A percentile compares a stretch with the other conserved stretches of the same genome.
Evolutionary conservation across 2,329 filamentous ascomycete species (phyloP).

Genomic region (Botrytis medusae): DNA sequence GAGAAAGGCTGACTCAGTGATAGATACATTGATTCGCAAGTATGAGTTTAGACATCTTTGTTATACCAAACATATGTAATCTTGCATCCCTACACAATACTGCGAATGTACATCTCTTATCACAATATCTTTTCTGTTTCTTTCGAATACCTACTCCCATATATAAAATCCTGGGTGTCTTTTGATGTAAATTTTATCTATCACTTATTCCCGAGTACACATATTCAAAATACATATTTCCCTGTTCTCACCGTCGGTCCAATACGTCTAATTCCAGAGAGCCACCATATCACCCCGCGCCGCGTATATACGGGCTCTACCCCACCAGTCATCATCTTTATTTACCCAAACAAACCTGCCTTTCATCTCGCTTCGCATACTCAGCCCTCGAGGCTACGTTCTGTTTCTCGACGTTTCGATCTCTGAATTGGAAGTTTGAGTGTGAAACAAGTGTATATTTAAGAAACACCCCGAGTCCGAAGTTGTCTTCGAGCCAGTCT

Average conservation of each 20-base stretch:
- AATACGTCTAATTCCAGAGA: not conserved
- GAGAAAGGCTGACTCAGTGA: not conserved
- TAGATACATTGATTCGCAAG: constrained; percentile 6
- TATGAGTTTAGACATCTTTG: not conserved
- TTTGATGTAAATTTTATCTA: not conserved
- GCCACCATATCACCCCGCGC: not conserved
- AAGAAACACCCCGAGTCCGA: no score
- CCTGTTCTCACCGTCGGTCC: not conserved
- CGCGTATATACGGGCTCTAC: constrained; percentile 3
- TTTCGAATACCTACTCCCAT: not conserved
- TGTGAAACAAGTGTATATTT: no score
- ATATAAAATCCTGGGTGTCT: no score
- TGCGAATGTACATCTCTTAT: not conserved
- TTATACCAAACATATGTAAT: not conserved
- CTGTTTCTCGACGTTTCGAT: not conserved
- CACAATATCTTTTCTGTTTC: not conserved
- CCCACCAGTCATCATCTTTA: not conserved
- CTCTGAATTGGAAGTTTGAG: not conserved
- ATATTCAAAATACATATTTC: not conserved
- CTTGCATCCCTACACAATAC: not conserved
- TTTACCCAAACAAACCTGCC: not conserved
- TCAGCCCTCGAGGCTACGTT: not conserved
- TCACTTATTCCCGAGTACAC: not conserved
- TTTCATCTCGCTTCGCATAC: not conserved
- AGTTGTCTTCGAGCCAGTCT: not conserved